Conservation (phyloP, 1,139 yeast genomes). For the Arxiozyma heterogenica region DNA sequence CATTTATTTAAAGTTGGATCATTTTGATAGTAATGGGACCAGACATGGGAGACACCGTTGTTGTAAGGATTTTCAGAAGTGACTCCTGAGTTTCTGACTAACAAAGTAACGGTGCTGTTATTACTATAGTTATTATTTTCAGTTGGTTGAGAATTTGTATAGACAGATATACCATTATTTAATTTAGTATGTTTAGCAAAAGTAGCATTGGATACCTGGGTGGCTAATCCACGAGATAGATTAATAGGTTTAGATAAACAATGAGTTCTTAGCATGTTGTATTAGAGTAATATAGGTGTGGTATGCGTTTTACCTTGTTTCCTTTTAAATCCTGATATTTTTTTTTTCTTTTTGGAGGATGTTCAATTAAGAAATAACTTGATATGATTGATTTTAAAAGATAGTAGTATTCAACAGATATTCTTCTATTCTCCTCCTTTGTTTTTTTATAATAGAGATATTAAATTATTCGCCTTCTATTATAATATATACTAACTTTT, state of each 20-base stretch:
- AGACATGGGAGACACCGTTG: slow-evolving; percentile 67
- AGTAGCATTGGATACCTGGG: background rate
- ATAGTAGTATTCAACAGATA: too few species aligned
- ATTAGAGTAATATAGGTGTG: background rate
- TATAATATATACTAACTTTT: too few species aligned
- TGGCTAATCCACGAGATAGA: background rate
- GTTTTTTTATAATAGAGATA: too few species aligned
- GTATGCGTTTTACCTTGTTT: too few species aligned
- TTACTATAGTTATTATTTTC: background rate
- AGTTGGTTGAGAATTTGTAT: background rate
- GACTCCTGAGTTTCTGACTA: slow-evolving; percentile 60
- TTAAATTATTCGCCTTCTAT: too few species aligned
- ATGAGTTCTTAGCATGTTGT: background rate
- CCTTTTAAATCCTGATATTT: too few species aligned
- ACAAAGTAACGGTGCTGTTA: slow-evolving; percentile 39
- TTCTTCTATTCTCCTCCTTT: too few species aligned
- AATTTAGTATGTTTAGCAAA: slow-evolving; percentile 14
- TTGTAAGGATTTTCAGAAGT: slow-evolving; percentile 69
- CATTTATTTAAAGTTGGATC: slow-evolving; percentile 3
- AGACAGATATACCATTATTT: background rate
- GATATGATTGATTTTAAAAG: too few species aligned
- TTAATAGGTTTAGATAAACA: background rate
- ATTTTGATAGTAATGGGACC: slow-evolving; percentile 40
- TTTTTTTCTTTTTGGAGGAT: too few species aligned
- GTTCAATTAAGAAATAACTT: too few species aligned